Evolutionary conservation across 148 eudicot genomes (phyloP).

Genomic region (Rhododendron ferrugineum): DNA sequence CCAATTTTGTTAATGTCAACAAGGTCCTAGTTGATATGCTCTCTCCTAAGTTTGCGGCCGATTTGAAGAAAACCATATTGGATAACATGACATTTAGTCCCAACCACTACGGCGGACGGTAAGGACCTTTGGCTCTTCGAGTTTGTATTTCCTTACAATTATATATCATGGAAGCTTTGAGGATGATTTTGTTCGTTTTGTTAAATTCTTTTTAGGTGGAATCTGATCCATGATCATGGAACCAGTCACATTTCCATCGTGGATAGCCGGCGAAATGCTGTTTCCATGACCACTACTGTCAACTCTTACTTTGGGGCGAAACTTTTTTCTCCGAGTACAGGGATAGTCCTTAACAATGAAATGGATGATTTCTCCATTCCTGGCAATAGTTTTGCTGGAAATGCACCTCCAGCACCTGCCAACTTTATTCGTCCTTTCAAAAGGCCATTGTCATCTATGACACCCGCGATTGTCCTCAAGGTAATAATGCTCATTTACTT

Average conservation of each 20-base stretch:
- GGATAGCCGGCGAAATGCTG: conserved; percentile 36
- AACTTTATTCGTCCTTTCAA: conserved; percentile 38
- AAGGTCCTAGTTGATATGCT: conserved; percentile 29
- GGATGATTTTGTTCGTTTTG: background rate
- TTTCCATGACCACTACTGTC: conserved; percentile 39
- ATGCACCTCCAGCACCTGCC: conserved; percentile 38
- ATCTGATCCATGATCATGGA: conserved; percentile 36
- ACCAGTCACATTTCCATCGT: conserved; percentile 51
- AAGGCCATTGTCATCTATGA: conserved; percentile 47
- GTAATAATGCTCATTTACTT: background rate
- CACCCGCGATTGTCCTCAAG: conserved; percentile 34
- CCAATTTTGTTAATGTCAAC: conserved; percentile 30
- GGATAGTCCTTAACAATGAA: conserved; percentile 45
- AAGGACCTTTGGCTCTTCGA: background rate
- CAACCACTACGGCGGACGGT: conserved; percentile 31
- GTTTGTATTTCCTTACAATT: background rate
- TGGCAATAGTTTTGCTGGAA: conserved; percentile 12
- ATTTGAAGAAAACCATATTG: conserved; percentile 26
- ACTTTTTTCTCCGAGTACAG: conserved; percentile 33
- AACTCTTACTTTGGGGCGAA: conserved; percentile 36
- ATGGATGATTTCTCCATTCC: conserved; percentile 54
- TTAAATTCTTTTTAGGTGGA: conserved; percentile 27
- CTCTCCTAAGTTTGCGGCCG: conserved; percentile 32
- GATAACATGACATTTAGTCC: conserved; percentile 41
- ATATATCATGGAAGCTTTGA: background rate